Conservation (phyloP, 2,329 filamentous ascomycete species). For the Paecilomyces formosus region DNA sequence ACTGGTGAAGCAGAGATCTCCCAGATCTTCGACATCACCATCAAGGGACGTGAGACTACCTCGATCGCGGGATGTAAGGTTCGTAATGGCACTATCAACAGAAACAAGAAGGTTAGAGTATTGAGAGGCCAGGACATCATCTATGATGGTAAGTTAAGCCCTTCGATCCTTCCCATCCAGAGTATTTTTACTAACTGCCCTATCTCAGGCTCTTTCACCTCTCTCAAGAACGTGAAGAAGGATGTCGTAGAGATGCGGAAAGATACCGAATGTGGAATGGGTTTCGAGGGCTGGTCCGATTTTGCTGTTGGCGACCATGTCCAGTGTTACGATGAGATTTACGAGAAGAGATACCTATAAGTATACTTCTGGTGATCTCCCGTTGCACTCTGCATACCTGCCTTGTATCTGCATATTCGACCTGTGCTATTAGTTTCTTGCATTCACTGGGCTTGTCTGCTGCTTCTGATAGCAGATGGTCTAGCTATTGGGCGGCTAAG, state of each 20-base stretch:
- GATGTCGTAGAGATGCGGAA: slow-evolving; percentile 85
- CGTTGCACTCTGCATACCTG: background rate
- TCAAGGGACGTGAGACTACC: slow-evolving; percentile 62
- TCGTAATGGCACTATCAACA: slow-evolving; percentile 66
- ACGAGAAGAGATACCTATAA: slow-evolving; percentile 56
- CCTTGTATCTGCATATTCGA: background rate
- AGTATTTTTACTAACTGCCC: slow-evolving; percentile 5
- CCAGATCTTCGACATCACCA: slow-evolving; percentile 74
- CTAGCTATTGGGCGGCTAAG: background rate
- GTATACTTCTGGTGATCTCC: background rate
- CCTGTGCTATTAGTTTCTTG: background rate
- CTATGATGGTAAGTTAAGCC: slow-evolving; percentile 67
- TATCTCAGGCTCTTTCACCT: slow-evolving; percentile 61
- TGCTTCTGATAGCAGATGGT: background rate
- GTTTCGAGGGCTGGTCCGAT: slow-evolving; percentile 70
- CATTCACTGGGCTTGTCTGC: background rate
- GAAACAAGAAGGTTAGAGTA: slow-evolving; percentile 60
- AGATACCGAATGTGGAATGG: slow-evolving; percentile 87
- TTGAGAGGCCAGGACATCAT: slow-evolving; percentile 62
- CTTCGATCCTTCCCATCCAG: background rate
- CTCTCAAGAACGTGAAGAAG: slow-evolving; percentile 88
- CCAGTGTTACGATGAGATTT: slow-evolving; percentile 75
- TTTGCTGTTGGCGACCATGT: slow-evolving; percentile 77
- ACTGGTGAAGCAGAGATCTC: slow-evolving; percentile 81
- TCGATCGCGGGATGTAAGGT: slow-evolving; percentile 84